Conservation (phyloP, 2,329 filamentous ascomycete genomes). For the Colletotrichum gloeosporioides region DNA sequence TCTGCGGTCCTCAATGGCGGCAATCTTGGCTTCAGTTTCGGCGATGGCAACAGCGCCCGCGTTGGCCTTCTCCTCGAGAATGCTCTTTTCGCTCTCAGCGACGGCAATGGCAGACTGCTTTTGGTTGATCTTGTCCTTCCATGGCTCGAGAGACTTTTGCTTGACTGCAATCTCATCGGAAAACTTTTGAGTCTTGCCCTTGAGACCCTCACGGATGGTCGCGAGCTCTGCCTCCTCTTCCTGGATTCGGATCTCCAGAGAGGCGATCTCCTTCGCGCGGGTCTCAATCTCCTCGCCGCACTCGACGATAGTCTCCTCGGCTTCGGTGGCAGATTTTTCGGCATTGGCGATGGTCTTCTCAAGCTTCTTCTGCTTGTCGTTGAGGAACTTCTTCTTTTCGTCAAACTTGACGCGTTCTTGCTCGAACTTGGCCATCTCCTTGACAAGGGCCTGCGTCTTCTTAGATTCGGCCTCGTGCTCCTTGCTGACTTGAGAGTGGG, state of each 20-base stretch:
- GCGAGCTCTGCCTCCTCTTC: constrained; percentile 82
- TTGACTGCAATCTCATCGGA: constrained; percentile 92
- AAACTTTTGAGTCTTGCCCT: constrained; percentile 93
- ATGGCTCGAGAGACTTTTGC: constrained; percentile 93
- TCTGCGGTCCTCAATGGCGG: constrained; percentile 73
- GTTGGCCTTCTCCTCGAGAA: constrained; percentile 87
- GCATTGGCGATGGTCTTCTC: constrained; percentile 85
- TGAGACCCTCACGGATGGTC: constrained; percentile 83
- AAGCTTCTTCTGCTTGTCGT: constrained; percentile 90
- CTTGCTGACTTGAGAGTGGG: constrained; percentile 82
- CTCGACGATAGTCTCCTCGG: constrained; percentile 78
- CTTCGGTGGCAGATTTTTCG: constrained; percentile 75
- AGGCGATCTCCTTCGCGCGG: constrained; percentile 74
- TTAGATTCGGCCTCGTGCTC: constrained; percentile 86
- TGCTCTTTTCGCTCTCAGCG: constrained; percentile 91
- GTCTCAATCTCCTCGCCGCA: constrained; percentile 80
- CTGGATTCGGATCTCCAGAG: constrained; percentile 78
- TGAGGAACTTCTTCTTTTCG: constrained; percentile 94
- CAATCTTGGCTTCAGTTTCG: constrained; percentile 82
- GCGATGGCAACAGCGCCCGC: constrained; percentile 84
- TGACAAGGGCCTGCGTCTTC: constrained; percentile 76
- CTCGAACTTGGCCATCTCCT: constrained; percentile 91
- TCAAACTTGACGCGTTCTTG: constrained; percentile 98
- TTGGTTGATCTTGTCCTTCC: constrained; percentile 96
- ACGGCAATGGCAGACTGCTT: constrained; percentile 95